phyloP scores from a whole-genome alignment of 2,329 filamentous ascomycete species.

The Fusarium brevicatenulatum region DNA sequence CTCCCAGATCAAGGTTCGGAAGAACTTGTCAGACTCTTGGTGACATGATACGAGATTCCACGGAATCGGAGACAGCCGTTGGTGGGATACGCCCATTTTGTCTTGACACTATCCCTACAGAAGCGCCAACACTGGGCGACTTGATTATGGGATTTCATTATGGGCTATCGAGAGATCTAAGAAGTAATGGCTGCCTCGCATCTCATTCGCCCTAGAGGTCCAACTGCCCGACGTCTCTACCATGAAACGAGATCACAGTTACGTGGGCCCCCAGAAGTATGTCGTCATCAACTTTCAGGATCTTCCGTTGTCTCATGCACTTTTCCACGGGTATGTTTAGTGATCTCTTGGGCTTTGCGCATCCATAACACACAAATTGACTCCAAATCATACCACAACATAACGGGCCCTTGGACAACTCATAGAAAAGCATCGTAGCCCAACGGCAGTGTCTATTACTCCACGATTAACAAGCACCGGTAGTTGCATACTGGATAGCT shows the following conservation, averaged over 20 bases:
- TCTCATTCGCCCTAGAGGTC: neutral
- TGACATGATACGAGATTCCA: neutral
- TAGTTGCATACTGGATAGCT: too few species aligned
- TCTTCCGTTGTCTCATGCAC: accelerated
- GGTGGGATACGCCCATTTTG: accelerated
- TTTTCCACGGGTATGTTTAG: accelerated
- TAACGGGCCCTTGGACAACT: accelerated
- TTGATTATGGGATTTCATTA: neutral
- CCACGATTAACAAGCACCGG: neutral
- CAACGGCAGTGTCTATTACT: too few species aligned
- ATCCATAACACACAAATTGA: accelerated
- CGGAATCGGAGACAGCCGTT: neutral
- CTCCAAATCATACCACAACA: neutral
- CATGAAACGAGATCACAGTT: accelerated
- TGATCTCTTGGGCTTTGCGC: accelerated
- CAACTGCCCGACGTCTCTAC: accelerated
- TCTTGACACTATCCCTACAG: neutral
- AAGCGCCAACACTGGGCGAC: accelerated
- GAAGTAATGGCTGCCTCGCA: too few species aligned
- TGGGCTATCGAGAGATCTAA: accelerated
- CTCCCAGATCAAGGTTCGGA: neutral
- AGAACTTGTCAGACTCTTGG: neutral
- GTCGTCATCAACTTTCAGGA: accelerated
- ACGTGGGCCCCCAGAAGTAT: accelerated
- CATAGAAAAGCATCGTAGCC: neutral